Evolutionary conservation across 257 asterid genomes (phyloP), one percentile per base, ranked within the genome.

Genomic region (Gynochthodes officinalis): DNA sequence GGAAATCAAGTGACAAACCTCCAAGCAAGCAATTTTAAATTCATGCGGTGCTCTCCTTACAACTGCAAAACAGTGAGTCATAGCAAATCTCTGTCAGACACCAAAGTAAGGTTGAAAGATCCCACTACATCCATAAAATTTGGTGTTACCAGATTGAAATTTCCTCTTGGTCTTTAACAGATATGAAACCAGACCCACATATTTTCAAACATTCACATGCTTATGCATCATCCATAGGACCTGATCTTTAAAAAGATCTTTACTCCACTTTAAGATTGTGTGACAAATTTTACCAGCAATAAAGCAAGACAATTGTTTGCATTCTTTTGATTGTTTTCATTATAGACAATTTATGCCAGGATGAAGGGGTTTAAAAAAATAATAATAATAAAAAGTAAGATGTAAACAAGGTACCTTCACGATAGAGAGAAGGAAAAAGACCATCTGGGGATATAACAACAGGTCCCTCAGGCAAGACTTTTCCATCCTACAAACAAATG

Each of bases 361-460:
- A 73, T 23, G 43, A 76, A 60, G 40, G n/a, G n/a, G n/a, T n/a
- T n/a, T n/a, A n/a, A n/a, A n/a, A n/a, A n/a, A n/a, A n/a, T n/a
- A n/a, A n/a, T n/a, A n/a, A n/a, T n/a, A n/a, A n/a, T n/a, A 64
- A 48, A 43, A 33, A 63, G 65, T 8, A 46, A 70, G 69, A 18
- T 21, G 57, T 52, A 70, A 39, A 75, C 54, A 37, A 79, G 46
- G 14, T 75, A 93, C 99, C 99, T 94, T 94, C 99, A 33, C 98
- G 95, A 77, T 82, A 94, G 73, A 94, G 85, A 74, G 99, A 94
- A 78, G 99, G 99, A 74, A 94, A 94, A 71, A 94, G 96, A 68
- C 99, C 99, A 77, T 94, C 98, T 3, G 99, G 99, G 61, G 99
- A 94, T 80, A 92, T 91, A 64, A 94, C 95, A 59, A 94, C 96